Conservation (phyloP, 441 rosid species). For the Adansonia grandidieri region DNA sequence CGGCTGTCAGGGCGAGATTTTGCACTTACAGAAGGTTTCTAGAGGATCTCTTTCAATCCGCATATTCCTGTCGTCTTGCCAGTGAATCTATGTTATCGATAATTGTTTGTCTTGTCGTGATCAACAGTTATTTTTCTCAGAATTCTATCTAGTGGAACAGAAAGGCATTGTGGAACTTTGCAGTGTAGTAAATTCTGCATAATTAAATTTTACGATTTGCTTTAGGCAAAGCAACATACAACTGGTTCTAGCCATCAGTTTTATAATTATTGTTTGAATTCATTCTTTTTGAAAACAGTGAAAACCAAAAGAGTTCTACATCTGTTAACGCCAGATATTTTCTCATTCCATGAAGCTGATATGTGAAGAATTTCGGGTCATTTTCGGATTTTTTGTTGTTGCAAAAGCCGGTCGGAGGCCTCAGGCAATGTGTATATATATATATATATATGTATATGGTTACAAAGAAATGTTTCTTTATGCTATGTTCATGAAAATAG, state of each 20-base stretch:
- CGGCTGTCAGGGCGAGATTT: conserved; percentile 73
- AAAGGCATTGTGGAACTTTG: background rate
- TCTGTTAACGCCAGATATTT: background rate
- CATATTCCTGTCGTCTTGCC: background rate
- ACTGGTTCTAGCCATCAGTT: background rate
- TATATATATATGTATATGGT: no score
- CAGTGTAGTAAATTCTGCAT: background rate
- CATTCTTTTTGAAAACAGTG: background rate
- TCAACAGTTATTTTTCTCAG: background rate
- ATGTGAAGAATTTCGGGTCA: background rate
- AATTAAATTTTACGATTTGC: background rate
- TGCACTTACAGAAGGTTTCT: conserved; percentile 80
- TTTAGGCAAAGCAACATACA: background rate
- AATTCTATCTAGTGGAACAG: background rate
- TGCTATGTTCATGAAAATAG: background rate
- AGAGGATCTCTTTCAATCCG: background rate
- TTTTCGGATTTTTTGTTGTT: no score
- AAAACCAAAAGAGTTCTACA: background rate
- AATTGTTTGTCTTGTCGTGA: background rate
- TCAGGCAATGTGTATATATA: no score
- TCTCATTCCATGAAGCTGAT: background rate
- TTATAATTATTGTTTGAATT: background rate
- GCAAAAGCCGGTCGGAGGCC: background rate
- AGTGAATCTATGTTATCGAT: background rate
- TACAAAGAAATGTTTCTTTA: no score